Conservation (phyloP, 1,284 basidiomycete genomes). For the Sphaerobolus stellatus region DNA sequence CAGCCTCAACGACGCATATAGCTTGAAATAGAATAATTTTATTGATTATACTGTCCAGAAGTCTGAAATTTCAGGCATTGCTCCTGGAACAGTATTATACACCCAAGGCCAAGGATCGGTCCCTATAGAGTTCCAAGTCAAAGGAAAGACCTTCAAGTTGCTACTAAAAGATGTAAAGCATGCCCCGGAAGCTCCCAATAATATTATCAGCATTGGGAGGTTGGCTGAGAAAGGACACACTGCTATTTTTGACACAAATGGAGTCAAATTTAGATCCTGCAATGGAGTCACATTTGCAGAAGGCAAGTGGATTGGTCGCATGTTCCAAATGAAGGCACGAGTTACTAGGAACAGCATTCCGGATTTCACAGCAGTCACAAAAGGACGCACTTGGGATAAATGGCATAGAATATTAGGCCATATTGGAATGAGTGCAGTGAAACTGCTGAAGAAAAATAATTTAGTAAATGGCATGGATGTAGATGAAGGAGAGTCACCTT, state of each 20-base stretch:
- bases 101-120: neutral
- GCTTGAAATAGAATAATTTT: neutral
- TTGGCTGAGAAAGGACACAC: conserved; percentile 12
- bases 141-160: conserved; percentile 7
- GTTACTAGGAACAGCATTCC: neutral
- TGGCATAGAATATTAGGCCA: conserved; percentile 1
- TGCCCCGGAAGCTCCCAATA: conserved; percentile 31
- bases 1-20: neutral
- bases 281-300: neutral
- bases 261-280: neutral
- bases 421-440: neutral
- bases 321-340: neutral
- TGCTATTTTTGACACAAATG: neutral
- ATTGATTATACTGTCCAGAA: neutral
- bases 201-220: conserved; percentile 35
- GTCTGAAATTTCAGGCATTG: neutral
- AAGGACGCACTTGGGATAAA: neutral
- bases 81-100: neutral
- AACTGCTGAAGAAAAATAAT: neutral
- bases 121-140: neutral
- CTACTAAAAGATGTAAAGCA: conserved; percentile 30
- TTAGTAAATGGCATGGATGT: neutral
- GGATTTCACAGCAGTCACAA: neutral
- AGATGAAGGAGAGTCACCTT: conserved; percentile 2
- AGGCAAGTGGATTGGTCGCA: neutral